Evolutionary conservation across 345 rosid genomes (phyloP), one percentile per base, ranked within the genome.

Genomic region (Passiflora organensis): DNA sequence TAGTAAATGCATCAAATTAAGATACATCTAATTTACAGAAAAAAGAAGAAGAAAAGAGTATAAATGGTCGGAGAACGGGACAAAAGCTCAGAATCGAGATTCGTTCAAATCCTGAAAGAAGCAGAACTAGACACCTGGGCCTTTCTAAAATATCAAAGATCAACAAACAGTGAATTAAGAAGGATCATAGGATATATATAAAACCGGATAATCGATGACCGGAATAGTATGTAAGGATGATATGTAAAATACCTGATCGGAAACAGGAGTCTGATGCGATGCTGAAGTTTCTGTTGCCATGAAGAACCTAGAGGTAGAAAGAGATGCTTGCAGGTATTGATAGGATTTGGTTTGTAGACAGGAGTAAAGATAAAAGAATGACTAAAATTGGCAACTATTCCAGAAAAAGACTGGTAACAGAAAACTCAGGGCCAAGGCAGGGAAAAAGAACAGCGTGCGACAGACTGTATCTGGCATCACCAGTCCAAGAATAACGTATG

Each of bases 391-490:
- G 51, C 51, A 50, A 64, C 24, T 42, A 22, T 48, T 11, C 25
- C 10, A 19, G n/a, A 21, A 57, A 43, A 42, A 6, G 28, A 45
- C 12, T 15, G 47, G 25, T 25, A 46, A 48, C 58, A 43, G 45
- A n/a, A 54, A 39, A 39, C n/a, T n/a, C 34, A 28, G 34, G 34
- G 5, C 3, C 3, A 28, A 28, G 23, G 36, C 17, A 37, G 22
- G 53, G 47, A 17, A 47, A 24, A 37, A 55, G 9, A 42, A 15
- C 24, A 42, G 62, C 34, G 62, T 6, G 20, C 53, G 64, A 58
- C 70, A 66, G 64, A 66, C 70, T 66, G 70, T 66, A 58, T 45
- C 62, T 59, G 63, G 22, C 63, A 65, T 58, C 57, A 57, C 51
- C 63, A 65, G 19, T 37, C 34, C 16, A 20, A 32, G 14, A 19